These are phyloP conservation scores for Metschnikowia proteae DNA, from an alignment of 805 yeast genomes.

Conservation along the genomic window DNA sequence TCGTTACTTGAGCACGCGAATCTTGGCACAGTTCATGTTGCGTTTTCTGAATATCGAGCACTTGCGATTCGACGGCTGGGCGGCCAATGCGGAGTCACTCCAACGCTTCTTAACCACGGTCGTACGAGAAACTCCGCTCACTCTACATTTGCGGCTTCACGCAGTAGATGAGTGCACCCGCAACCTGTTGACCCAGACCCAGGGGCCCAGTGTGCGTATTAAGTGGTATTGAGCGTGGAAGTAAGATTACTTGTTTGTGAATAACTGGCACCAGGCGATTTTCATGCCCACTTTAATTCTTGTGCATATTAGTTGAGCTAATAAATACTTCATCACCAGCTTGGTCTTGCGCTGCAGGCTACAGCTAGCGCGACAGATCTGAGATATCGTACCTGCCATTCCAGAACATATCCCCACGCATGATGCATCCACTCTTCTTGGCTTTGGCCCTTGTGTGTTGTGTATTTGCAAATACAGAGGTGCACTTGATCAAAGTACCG, in stretches of 20 bases:
- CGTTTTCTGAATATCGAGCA: constrained; percentile 17
- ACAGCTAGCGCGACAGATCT: background rate
- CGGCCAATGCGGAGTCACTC: constrained; percentile 15
- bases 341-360: too few relatives aligned
- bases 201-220: background rate
- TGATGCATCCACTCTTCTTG: background rate
- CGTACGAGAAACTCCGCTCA: constrained; percentile 4
- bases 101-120: constrained; percentile 5
- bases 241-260: background rate
- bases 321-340: too few relatives aligned
- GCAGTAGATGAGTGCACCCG: constrained; percentile 3
- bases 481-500: constrained; percentile 29
- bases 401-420: background rate
- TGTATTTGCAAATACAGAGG: constrained; percentile 36
- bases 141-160: constrained; percentile 4
- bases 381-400: background rate
- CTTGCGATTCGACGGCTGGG: constrained; percentile 24
- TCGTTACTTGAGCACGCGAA: constrained; percentile 13
- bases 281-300: too few relatives aligned
- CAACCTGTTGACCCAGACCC: background rate
- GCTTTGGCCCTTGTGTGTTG: background rate
- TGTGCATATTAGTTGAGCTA: too few relatives aligned
- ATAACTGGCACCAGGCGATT: too few relatives aligned
- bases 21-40: constrained; percentile 12
- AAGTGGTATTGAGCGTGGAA: background rate